Percentiles rank a stretch among this genome's conserved stretches.
Conservation (phyloP, 2,329 filamentous ascomycete genomes). For the Penicillium corylophilum region DNA sequence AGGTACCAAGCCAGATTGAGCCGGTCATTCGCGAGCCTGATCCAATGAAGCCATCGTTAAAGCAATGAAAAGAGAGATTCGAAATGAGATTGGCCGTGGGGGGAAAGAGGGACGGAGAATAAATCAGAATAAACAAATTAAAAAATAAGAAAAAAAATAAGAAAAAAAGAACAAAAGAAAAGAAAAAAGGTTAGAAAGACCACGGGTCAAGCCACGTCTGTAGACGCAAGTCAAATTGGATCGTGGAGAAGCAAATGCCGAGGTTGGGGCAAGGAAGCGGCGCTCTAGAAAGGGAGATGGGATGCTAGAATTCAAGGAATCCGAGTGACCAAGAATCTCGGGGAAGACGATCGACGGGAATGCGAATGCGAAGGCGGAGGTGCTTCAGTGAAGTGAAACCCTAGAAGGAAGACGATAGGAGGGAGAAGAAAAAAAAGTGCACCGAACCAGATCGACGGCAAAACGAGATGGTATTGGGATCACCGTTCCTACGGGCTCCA, state of each 20-base stretch:
- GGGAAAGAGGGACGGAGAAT: background rate
- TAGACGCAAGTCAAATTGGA: conserved; percentile 12
- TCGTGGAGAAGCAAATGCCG: conserved; percentile 21
- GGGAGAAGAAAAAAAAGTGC: conserved; percentile 1
- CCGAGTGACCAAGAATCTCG: conserved; percentile 13
- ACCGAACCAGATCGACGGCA: conserved; percentile 26
- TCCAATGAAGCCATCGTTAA: conserved; percentile 11
- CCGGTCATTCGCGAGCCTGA: conserved; percentile 3
- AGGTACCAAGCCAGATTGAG: background rate
- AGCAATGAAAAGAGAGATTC: conserved; percentile 1
- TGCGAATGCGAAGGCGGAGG: background rate
- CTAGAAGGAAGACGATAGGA: background rate
- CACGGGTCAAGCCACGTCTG: conserved; percentile 2
- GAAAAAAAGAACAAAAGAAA: background rate
- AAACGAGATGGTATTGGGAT: conserved; percentile 19
- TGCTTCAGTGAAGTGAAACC: background rate
- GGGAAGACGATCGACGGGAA: conserved; percentile 10
- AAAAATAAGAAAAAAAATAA: conserved; percentile 5
- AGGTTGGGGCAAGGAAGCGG: conserved; percentile 16
- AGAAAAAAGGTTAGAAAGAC: background rate
- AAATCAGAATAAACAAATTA: conserved; percentile 3
- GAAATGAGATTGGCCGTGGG: background rate
- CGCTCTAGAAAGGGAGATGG: conserved; percentile 17
- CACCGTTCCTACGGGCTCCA: conserved; percentile 20
- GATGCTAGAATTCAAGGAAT: too few relatives aligned